phyloP scores from a whole-genome alignment of 2,329 filamentous ascomycete species.

The Exserohilum turcica region DNA sequence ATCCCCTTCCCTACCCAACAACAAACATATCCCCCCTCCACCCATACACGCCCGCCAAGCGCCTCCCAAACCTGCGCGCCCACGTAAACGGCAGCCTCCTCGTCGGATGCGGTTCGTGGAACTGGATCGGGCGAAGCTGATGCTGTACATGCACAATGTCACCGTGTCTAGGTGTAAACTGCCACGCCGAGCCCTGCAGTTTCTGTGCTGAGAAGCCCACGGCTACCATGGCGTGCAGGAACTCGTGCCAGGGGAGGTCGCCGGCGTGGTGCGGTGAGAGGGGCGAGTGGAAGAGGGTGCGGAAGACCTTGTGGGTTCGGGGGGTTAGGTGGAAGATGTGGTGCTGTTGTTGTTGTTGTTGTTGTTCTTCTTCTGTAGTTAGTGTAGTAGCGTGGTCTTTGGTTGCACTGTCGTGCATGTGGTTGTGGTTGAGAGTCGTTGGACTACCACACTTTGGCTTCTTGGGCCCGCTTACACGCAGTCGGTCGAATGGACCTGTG shows the following conservation, averaged over 20 bases:
- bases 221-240: constrained; percentile 58
- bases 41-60: constrained; percentile 55
- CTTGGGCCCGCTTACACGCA: not conserved
- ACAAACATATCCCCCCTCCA: constrained; percentile 45
- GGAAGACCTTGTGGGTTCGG: constrained; percentile 52
- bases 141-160: constrained; percentile 20
- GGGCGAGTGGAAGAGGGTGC: constrained; percentile 48
- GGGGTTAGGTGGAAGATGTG: constrained; percentile 41
- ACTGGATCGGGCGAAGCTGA: constrained; percentile 56
- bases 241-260: constrained; percentile 60
- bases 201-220: constrained; percentile 61
- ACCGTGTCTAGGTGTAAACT: constrained; percentile 57
- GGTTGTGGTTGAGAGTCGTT: no score
- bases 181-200: constrained; percentile 63
- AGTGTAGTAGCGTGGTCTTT: not conserved
- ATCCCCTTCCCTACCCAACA: no score
- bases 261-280: constrained; percentile 47
- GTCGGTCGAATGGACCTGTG: constrained; percentile 14
- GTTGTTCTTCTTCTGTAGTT: not conserved
- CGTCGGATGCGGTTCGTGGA: constrained; percentile 65
- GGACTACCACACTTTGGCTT: not conserved
- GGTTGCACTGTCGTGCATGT: no score
- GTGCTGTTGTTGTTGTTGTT: constrained; percentile 1
- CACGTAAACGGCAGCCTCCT: constrained; percentile 57
- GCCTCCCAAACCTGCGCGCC: constrained; percentile 56